Conservation (phyloP, 805 yeast genomes). For the Danielia reshetovae region DNA sequence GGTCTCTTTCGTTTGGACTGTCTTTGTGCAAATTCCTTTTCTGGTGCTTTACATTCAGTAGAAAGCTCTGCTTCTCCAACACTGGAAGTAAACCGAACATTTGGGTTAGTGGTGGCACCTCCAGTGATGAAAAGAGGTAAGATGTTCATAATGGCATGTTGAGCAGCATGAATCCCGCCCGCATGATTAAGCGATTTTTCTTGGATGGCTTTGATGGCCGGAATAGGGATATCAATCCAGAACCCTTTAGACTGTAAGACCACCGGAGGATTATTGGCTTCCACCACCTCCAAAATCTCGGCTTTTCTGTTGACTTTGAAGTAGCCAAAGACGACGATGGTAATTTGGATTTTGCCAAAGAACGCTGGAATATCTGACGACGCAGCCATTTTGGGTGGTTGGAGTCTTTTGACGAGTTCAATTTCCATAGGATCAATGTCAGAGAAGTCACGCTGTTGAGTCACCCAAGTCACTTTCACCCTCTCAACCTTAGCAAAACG, state of each 20-base stretch:
- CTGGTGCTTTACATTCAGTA: conserved; percentile 97
- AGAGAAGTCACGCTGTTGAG: conserved; percentile 86
- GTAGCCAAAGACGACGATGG: conserved; percentile 84
- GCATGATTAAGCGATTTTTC: conserved; percentile 64
- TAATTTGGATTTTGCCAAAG: conserved; percentile 70
- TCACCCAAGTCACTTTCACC: conserved; percentile 91
- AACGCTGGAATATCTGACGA: conserved; percentile 53
- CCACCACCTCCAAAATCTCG: conserved; percentile 88
- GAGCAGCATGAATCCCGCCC: conserved; percentile 95
- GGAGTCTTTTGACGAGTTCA: conserved; percentile 56
- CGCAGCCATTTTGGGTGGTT: conserved; percentile 32
- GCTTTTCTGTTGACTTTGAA: conserved; percentile 77
- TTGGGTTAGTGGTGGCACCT: conserved; percentile 49
- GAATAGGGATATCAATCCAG: conserved; percentile 82
- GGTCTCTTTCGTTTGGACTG: conserved; percentile 76
- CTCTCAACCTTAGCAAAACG: conserved; percentile 79
- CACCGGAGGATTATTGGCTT: conserved; percentile 85
- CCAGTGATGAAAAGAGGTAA: conserved; percentile 71
- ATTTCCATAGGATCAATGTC: conserved; percentile 85
- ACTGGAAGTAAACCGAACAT: conserved; percentile 25
- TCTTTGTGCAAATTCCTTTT: conserved; percentile 82
- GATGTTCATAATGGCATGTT: conserved; percentile 81
- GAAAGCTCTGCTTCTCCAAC: conserved; percentile 56
- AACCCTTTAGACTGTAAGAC: conserved; percentile 68
- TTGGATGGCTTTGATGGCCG: conserved; percentile 56